A percentile compares a stretch with the other conserved stretches of the same genome.
Conservation (phyloP, 805 yeast genomes). For the Ogataea corticis region DNA sequence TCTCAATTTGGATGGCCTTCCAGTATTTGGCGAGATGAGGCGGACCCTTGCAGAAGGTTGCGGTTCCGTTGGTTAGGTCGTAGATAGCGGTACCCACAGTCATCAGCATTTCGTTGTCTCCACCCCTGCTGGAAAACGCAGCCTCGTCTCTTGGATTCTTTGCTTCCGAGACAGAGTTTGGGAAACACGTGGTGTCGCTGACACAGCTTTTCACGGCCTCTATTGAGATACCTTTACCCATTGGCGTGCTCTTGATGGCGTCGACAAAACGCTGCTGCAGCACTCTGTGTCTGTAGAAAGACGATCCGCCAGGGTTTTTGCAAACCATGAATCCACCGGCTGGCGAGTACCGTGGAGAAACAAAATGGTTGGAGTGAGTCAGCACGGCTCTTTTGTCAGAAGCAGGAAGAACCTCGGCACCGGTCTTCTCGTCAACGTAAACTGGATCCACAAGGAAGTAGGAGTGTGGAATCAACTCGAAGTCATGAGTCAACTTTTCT, state of each 20-base stretch:
- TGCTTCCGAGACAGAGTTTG: constrained; percentile 10
- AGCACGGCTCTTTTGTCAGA: constrained; percentile 8
- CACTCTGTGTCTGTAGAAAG: constrained; percentile 8
- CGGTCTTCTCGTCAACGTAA: constrained; percentile 11
- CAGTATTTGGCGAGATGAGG: constrained; percentile 11
- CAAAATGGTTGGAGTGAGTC: constrained; percentile 12
- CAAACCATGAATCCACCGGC: constrained; percentile 3
- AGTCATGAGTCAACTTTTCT: constrained; percentile 8
- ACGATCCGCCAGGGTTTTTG: constrained; percentile 13
- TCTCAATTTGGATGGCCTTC: constrained; percentile 9
- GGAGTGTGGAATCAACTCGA: constrained; percentile 13
- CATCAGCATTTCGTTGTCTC: constrained; percentile 7
- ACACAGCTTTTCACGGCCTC: constrained; percentile 7
- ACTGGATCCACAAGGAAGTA: constrained; percentile 10
- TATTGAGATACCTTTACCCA: constrained; percentile 12
- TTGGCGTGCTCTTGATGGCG: constrained; percentile 6
- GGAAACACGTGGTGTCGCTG: constrained; percentile 10
- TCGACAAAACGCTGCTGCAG: constrained; percentile 9
- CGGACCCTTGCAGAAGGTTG: constrained; percentile 13
- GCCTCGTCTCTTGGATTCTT: constrained; percentile 9
- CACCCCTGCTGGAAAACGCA: neutral
- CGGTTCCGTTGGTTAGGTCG: constrained; percentile 12
- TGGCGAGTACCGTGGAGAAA: constrained; percentile 12
- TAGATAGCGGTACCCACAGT: constrained; percentile 13
- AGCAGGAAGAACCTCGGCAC: constrained; percentile 11